phyloP scores from a whole-genome alignment of 2,329 filamentous ascomycete species.

The Pseudovirgaria hyperparasitica region DNA sequence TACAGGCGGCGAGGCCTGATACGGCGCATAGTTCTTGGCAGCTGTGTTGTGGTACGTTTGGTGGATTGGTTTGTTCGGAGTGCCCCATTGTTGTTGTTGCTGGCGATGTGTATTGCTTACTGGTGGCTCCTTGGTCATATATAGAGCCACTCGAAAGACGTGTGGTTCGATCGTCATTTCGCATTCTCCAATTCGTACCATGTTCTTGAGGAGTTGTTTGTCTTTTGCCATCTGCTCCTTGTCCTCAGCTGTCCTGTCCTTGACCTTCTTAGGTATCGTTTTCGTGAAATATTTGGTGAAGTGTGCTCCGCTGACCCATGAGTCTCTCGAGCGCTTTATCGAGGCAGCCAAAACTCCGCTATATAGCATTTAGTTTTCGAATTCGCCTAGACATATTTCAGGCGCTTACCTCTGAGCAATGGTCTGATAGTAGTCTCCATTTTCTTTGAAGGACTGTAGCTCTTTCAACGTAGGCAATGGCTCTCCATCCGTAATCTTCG shows the following conservation, averaged over 20 bases:
- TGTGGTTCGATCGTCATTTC: constrained; percentile 70
- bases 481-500: constrained; percentile 49
- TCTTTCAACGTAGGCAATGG: constrained; percentile 59
- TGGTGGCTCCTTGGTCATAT: constrained; percentile 9
- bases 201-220: constrained; percentile 28
- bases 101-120: constrained; percentile 18
- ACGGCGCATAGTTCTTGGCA: constrained; percentile 1
- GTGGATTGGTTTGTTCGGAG: no score
- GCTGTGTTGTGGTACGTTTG: constrained; percentile 1
- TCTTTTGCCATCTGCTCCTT: constrained; percentile 48
- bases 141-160: constrained; percentile 54
- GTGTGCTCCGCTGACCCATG: constrained; percentile 23
- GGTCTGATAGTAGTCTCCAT: constrained; percentile 56
- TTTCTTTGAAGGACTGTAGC: constrained; percentile 51
- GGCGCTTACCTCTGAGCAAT: constrained; percentile 53
- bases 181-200: constrained; percentile 32
- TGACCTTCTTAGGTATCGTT: constrained; percentile 22
- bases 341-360: constrained; percentile 67
- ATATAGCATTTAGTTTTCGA: constrained; percentile 21
- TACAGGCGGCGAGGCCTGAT: constrained; percentile 3
- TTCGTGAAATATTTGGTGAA: constrained; percentile 25
- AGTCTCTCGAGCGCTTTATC: constrained; percentile 55
- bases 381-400: constrained; percentile 1
- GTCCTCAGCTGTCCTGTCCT: constrained; percentile 53
- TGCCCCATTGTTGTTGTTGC: constrained; percentile 12